Evolutionary conservation across 192 early-diverging fungal genomes (phyloP).

Genomic region (Geosiphon pyriformis): DNA sequence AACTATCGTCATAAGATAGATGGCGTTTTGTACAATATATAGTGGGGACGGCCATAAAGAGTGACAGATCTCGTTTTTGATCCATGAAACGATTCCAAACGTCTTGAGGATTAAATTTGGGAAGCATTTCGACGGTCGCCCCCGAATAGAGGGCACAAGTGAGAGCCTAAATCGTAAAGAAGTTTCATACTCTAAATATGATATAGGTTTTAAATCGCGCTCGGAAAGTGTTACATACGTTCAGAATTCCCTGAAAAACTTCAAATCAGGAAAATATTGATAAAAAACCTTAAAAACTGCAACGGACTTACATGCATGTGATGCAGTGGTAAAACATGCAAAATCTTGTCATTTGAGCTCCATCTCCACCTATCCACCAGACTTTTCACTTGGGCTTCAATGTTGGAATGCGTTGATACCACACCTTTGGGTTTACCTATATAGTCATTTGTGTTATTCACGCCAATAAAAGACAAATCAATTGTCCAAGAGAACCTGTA

Average conservation of each 20-base stretch:
- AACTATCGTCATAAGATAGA: neutral
- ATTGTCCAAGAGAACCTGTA: slow-evolving; percentile 47
- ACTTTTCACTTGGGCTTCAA: slow-evolving; percentile 60
- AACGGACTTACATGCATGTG: slow-evolving; percentile 65
- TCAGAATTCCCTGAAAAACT: slow-evolving; percentile 21
- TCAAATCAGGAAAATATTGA: slow-evolving; percentile 14
- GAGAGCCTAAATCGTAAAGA: slow-evolving; percentile 72
- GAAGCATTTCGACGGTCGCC: slow-evolving; percentile 72
- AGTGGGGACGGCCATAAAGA: slow-evolving; percentile 90
- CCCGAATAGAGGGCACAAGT: slow-evolving; percentile 61
- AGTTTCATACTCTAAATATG: too few species aligned
- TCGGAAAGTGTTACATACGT: slow-evolving; percentile 16
- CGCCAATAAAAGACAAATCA: slow-evolving; percentile 10
- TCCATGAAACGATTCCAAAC: slow-evolving; percentile 65
- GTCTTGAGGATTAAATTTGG: slow-evolving; percentile 56
- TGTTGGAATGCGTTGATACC: slow-evolving; percentile 60
- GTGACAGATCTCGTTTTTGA: slow-evolving; percentile 48
- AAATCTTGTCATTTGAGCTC: slow-evolving; percentile 58
- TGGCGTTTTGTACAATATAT: slow-evolving; percentile 54
- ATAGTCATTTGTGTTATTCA: slow-evolving; percentile 21
- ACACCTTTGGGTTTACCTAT: slow-evolving; percentile 80
- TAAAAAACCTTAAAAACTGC: neutral
- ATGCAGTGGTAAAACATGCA: slow-evolving; percentile 79
- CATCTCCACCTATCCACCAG: slow-evolving; percentile 71
- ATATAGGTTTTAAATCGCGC: too few species aligned